Evolutionary conservation across 2,329 filamentous ascomycete genomes (phyloP).

Genomic region (Cladosporium sphaerospermum): DNA sequence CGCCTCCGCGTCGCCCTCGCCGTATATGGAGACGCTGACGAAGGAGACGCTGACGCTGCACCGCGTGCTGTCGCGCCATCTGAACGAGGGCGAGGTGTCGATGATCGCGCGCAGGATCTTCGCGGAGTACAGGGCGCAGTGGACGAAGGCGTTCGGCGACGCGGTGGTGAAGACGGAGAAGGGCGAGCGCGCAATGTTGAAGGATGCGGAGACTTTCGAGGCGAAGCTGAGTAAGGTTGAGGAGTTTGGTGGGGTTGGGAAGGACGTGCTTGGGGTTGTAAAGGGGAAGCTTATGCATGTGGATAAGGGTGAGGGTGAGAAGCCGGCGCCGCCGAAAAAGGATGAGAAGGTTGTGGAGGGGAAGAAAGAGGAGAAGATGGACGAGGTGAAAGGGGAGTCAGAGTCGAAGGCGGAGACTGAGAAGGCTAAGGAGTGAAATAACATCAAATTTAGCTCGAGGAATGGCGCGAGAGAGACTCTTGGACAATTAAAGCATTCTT

Average conservation of each 20-base stretch:
- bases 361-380: conserved; percentile 10
- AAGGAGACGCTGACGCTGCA: conserved; percentile 83
- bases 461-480: not conserved
- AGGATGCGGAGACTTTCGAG: conserved; percentile 68
- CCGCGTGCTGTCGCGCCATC: conserved; percentile 73
- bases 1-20: conserved; percentile 41
- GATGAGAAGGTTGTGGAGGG: not conserved
- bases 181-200: conserved; percentile 72
- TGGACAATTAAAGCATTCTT: too few relatives aligned
- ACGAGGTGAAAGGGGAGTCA: not conserved
- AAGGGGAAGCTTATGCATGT: conserved; percentile 46
- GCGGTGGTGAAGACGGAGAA: conserved; percentile 57
- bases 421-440: too few relatives aligned
- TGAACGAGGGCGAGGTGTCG: conserved; percentile 68
- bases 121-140: conserved; percentile 70
- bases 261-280: conserved; percentile 23
- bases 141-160: conserved; percentile 63
- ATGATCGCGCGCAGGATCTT: conserved; percentile 87
- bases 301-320: conserved; percentile 8
- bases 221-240: conserved; percentile 68
- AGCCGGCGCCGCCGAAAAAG: not conserved
- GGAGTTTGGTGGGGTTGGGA: conserved; percentile 66
- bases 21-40: conserved; percentile 79
- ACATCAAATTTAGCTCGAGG: too few relatives aligned
- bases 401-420: not conserved